phyloP scores from a whole-genome alignment of 192 early-diverging fungal species.

The Thamnidium elegans region DNA sequence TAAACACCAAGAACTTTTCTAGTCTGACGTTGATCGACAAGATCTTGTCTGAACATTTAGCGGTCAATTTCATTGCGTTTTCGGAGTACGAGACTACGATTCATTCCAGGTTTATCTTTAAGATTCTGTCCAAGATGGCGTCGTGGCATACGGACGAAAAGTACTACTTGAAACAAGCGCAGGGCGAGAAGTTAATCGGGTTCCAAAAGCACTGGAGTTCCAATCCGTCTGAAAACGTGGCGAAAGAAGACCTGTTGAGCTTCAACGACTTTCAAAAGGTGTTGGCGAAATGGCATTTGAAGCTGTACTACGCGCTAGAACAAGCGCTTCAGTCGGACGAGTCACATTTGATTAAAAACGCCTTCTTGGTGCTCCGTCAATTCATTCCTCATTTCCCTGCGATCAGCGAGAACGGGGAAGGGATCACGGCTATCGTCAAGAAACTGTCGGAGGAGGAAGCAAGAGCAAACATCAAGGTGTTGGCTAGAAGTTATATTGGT shows the following conservation, averaged over 20 bases:
- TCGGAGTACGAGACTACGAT: constrained; percentile 75
- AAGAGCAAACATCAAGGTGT: constrained; percentile 67
- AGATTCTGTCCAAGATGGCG: constrained; percentile 53
- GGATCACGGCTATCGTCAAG: constrained; percentile 41
- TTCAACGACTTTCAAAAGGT: constrained; percentile 62
- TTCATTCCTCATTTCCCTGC: constrained; percentile 62
- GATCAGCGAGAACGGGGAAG: constrained; percentile 52
- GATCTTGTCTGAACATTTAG: constrained; percentile 47
- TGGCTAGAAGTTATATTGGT: constrained; percentile 51
- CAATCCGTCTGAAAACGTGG: constrained; percentile 19
- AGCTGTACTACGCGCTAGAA: constrained; percentile 34
- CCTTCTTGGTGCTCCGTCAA: constrained; percentile 67
- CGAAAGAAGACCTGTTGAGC: constrained; percentile 48
- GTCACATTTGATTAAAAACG: constrained; percentile 71
- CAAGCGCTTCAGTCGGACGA: constrained; percentile 56
- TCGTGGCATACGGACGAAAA: constrained; percentile 52
- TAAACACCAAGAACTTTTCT: constrained; percentile 68
- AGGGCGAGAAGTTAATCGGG: constrained; percentile 58
- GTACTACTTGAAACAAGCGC: constrained; percentile 54
- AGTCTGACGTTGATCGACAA: constrained; percentile 70
- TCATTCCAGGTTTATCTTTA: constrained; percentile 62
- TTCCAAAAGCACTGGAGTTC: constrained; percentile 66
- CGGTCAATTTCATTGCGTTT: constrained; percentile 49
- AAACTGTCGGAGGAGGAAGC: constrained; percentile 54
- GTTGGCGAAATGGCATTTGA: constrained; percentile 73